Base-by-base conservation (phyloP, 2,329 filamentous ascomycete species). In the Tolypocladium cylindrosporum region DNA sequence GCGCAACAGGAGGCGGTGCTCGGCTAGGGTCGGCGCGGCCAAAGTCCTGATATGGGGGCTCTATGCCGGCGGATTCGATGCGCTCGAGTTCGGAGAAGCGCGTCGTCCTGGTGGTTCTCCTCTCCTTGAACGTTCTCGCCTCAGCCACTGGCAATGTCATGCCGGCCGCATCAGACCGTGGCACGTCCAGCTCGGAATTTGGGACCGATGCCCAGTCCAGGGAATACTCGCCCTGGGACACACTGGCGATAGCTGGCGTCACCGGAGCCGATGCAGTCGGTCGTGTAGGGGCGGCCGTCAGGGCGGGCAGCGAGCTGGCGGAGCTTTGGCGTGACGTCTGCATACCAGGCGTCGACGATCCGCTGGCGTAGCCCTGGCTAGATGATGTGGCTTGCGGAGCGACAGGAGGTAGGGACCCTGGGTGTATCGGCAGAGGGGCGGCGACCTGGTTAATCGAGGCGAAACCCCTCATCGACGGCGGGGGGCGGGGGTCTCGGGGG, bases 391-490 rank as follows among this genome's bases (percentile, higher is more conserved):
- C 31, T 4, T 45, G 51, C 31, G 53, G n/a, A 13, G 34, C 14
- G 11, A 36, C 31, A 11, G 55, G 41, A 31, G 58, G 57, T 11
- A 55, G 24, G 10, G 24, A 37, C 14, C 53, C 55, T n/a, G 34
- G 39, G 10, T 39, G 34, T 2, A 53, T 21, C 6, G 58, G 57
- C 21, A 41, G 31, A 13, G 57, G 54, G 53, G 43, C 14, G 57
- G 61, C 55, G 10, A 59, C 50, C 11, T 54, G 57, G 24, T 55
- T 55, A 19, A 70, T 68, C 9, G 64, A 64, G 34, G 55, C 64
- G 59, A 69, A 72, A 3, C 66, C 67, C 45, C 69, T 65, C 61
- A 64, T 69, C 1, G 69, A 69, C 2, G 67, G 64, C 1, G 69
- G 69, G 2, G 71, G 68, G 24, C 67, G 64, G 31, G 63, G 56